Evolutionary conservation across 2,329 filamentous ascomycete species (phyloP), one percentile per base, ranked within the genome.

Genomic region (Colletotrichum chrysophilum): DNA sequence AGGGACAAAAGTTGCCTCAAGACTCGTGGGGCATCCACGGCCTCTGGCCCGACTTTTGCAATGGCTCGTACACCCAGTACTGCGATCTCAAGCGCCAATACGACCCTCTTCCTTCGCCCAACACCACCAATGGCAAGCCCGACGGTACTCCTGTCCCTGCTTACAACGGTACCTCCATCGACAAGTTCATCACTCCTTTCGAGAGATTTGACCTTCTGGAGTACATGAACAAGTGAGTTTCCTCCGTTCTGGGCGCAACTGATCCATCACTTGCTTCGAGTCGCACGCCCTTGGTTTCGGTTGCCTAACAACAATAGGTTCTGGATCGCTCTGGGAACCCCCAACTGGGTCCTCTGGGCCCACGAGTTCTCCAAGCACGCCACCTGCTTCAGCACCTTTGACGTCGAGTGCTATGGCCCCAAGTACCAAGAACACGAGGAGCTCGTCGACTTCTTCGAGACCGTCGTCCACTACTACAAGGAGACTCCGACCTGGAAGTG

Each of bases 361-460:
- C 92, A 93, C 85, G 92, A 94, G 81, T 93, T 92, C 85, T 89
- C 87, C 84, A 94, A 94, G 86, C 92, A 93, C 83, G 92, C 88
- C 4, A 94, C 92, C 16, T 94, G 92, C 87, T 94, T 86, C 86
- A 91, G 88, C 62, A 93, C 89, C 76, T 94, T 94, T 80, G 91
- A 93, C 80, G 83, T 87, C 7, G 88, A 90, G 34, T 94, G 93
- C 88, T 94, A 93, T 82, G 91, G 91, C 0, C 90, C 91, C 7
- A 80, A 86, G 76, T 91, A 92, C 81, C 80, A 82, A 64, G 67
- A 89, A 78, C 89, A 93, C 82, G 85, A 89, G 75, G 92, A 94
- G 28, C 88, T 94, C 2, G 85, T 92, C 38, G 90, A 93, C 77
- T 94, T 90, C 85, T 93, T 92, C 85, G 86, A 90, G 81, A 93